Evolutionary conservation across 768 basidiomycete genomes (phyloP), one percentile per base, ranked within the genome.

Genomic region (Podaxis sp.): DNA sequence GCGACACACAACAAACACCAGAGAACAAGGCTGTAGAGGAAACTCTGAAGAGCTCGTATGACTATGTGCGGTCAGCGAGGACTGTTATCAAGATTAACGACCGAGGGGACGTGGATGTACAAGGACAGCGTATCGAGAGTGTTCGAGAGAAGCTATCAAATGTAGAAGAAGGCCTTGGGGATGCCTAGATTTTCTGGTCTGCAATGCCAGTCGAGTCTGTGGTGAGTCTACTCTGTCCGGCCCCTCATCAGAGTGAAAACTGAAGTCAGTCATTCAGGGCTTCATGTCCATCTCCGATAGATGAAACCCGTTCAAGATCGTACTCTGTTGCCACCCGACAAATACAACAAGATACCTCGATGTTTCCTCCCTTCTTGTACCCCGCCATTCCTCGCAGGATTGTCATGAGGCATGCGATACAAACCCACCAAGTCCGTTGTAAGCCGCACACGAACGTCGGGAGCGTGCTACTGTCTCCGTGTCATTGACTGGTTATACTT

Each of bases 41-140:
- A 46, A 76, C 80, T 27, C 79, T 89, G 13, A 71, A 78, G 64
- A 74, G 73, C 52, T 90, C 91, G 12, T 80, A 82, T 64, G 82
- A 85, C 63, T 91, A 89, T 66, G 82, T 81, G 13, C 72, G 73
- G 59, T 82, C 85, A 66, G 80, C 86, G 7, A 79, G 89, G 57
- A 76, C 77, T 1, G 85, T 80, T n/a, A 75, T 92, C 55, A 81
- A 73, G 70, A 70, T 87, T 7, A 74, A 82, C 59, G 76, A 85
- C 64, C 72, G 77, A 19, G 85, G 80, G 4, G 84, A 82, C 38
- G 75, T 86, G 38, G 85, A 84, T 52, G 72, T 69, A 7, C 78
- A 86, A 72, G 89, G 80, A 4, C 72, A 68, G 9, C 77, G 77
- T 56, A 79, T 92, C 55, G 89, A 90, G 55, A 76, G 75, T 9